phyloP scores from a whole-genome alignment of 164 flowering plant species.

The Litsea cubeba region DNA sequence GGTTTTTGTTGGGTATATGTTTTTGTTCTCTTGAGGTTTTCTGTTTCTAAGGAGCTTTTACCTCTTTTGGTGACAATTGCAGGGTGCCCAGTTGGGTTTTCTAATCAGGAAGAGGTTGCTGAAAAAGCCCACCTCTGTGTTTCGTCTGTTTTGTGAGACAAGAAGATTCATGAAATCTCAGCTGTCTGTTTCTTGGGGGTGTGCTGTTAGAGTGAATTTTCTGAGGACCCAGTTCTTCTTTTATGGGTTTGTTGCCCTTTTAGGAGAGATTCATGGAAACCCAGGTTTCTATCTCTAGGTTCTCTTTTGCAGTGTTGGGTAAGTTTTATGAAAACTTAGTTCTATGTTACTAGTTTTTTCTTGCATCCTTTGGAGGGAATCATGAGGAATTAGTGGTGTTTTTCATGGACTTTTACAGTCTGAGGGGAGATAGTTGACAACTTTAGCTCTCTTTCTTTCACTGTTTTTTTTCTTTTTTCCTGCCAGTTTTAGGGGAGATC shows the following conservation, averaged over 20 bases:
- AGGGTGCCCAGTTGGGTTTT: background rate
- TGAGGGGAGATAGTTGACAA: too few species aligned
- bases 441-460: too few species aligned
- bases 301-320: background rate
- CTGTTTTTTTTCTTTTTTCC: too few species aligned
- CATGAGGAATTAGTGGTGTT: too few species aligned
- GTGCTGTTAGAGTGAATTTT: background rate
- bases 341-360: background rate
- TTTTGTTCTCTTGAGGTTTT: background rate
- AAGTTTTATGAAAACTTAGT: background rate
- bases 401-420: too few species aligned
- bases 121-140: background rate
- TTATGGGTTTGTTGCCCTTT: background rate
- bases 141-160: background rate
- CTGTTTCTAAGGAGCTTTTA: background rate
- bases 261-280: constrained; percentile 1
- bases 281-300: background rate
- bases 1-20: background rate
- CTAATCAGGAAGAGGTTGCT: background rate
- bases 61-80: background rate
- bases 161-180: background rate
- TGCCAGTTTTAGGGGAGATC: background rate
- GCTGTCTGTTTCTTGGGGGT: background rate
- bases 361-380: background rate
- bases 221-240: background rate